Conservation (phyloP, 2,329 filamentous ascomycete genomes). For the Gyromitra esculenta region DNA sequence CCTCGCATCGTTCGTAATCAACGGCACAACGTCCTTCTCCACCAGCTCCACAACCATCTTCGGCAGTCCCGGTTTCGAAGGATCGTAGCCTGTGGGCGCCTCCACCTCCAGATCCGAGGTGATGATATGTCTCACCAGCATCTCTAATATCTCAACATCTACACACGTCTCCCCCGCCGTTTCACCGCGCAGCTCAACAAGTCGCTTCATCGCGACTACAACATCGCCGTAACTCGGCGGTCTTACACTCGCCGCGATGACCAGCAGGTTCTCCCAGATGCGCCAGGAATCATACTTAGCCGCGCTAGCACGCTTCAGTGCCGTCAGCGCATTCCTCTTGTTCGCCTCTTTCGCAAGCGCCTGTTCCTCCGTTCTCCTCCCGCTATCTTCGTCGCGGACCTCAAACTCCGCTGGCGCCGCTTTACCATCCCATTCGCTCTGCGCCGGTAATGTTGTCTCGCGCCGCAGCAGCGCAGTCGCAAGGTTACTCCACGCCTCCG, state of each 20-base stretch:
- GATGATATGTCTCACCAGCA: conserved; percentile 75
- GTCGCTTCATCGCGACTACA: conserved; percentile 75
- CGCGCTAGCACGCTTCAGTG: conserved; percentile 85
- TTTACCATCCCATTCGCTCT: conserved; percentile 58
- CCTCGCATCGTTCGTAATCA: conserved; percentile 81
- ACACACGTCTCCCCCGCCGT: conserved; percentile 78
- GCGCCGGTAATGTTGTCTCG: conserved; percentile 60
- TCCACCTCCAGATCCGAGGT: conserved; percentile 53
- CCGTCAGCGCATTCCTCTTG: conserved; percentile 68
- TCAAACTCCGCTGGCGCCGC: not conserved
- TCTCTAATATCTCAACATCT: conserved; percentile 76
- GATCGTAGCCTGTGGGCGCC: conserved; percentile 59
- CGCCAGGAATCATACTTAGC: conserved; percentile 87
- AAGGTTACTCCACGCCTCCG: conserved; percentile 93
- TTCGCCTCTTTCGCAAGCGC: conserved; percentile 44
- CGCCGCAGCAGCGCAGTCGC: conserved; percentile 79
- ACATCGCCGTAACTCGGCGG: conserved; percentile 81
- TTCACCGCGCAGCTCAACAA: conserved; percentile 76
- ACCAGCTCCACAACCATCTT: conserved; percentile 75
- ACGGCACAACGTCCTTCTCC: conserved; percentile 77
- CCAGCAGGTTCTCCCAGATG: conserved; percentile 97
- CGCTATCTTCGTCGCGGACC: conserved; percentile 55
- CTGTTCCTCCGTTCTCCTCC: conserved; percentile 58
- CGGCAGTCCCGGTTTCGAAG: conserved; percentile 64
- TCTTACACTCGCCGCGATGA: conserved; percentile 78